phyloP scores from a whole-genome alignment of 768 basidiomycete genomes.

The Pilatotrama ljubarskyi region DNA sequence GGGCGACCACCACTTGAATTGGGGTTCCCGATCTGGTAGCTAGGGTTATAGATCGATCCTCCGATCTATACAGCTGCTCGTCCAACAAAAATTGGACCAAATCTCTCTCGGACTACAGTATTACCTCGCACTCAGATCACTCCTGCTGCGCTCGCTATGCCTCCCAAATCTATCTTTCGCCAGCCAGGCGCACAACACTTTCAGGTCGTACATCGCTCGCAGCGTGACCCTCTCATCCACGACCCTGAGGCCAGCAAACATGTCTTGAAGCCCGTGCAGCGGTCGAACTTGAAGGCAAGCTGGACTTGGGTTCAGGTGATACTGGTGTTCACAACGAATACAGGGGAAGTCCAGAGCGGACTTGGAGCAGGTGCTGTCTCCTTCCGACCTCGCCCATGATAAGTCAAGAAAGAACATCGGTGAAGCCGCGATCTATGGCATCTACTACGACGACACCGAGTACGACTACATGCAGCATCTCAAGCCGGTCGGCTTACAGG shows the following conservation, averaged over 20 bases:
- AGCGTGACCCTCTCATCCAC: conserved; percentile 92
- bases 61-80: conserved; percentile 19
- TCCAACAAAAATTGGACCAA: conserved; percentile 6
- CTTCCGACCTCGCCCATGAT: conserved; percentile 50
- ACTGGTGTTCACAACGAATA: conserved; percentile 1
- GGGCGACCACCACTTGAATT: conserved; percentile 4
- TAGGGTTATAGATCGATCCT: conserved; percentile 22
- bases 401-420: conserved; percentile 60
- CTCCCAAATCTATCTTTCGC: conserved; percentile 84
- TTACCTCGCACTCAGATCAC: background rate
- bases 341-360: conserved; percentile 84
- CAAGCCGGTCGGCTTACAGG: conserved; percentile 69
- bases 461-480: conserved; percentile 99
- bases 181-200: conserved; percentile 90
- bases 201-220: conserved; percentile 95
- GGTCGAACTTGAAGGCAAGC: conserved; percentile 70
- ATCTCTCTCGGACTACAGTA: background rate
- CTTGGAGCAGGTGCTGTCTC: conserved; percentile 59
- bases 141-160: conserved; percentile 43
- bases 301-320: conserved; percentile 24
- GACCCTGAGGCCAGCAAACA: conserved; percentile 86
- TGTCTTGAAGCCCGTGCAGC: conserved; percentile 83
- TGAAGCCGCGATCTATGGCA: conserved; percentile 85
- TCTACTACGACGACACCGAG: conserved; percentile 93
- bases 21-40: conserved; percentile 14